These are phyloP conservation scores for Amylostereum areolatum DNA, from an alignment of 1,284 basidiomycete genomes.

Conservation along the genomic window DNA sequence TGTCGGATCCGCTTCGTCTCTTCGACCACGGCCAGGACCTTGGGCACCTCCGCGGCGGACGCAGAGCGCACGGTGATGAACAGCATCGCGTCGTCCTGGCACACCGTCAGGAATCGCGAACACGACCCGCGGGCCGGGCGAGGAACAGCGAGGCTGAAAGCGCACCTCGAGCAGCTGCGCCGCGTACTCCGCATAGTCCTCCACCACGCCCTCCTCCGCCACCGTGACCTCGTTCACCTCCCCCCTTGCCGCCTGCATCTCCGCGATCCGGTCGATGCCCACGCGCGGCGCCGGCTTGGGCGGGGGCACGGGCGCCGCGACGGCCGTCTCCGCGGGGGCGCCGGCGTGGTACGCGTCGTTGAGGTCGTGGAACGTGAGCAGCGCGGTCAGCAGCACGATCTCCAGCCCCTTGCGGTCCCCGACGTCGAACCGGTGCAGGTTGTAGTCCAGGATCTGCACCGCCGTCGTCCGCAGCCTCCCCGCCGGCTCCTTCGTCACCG, in stretches of 20 bases:
- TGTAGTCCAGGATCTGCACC: conserved; percentile 84
- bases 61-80: conserved; percentile 70
- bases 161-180: conserved; percentile 56
- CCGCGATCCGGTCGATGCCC: conserved; percentile 60
- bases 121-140: neutral
- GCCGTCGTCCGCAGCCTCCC: conserved; percentile 59
- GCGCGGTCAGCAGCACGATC: conserved; percentile 68
- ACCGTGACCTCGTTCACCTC: conserved; percentile 72
- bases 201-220: conserved; percentile 53
- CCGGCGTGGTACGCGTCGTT: conserved; percentile 50
- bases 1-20: conserved; percentile 70
- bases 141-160: neutral
- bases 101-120: neutral
- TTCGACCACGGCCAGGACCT: conserved; percentile 75
- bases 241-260: conserved; percentile 56
- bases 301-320: conserved; percentile 37
- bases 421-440: conserved; percentile 76
- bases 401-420: conserved; percentile 79
- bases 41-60: conserved; percentile 61
- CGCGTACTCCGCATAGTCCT: conserved; percentile 69
- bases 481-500: conserved; percentile 68
- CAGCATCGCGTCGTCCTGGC: conserved; percentile 71
- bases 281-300: conserved; percentile 58
- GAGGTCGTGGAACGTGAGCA: conserved; percentile 71
- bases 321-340: conserved; percentile 12